Evolutionary conservation across 192 early-diverging fungal genomes (phyloP).

Genomic region (Backusella psychrophila): DNA sequence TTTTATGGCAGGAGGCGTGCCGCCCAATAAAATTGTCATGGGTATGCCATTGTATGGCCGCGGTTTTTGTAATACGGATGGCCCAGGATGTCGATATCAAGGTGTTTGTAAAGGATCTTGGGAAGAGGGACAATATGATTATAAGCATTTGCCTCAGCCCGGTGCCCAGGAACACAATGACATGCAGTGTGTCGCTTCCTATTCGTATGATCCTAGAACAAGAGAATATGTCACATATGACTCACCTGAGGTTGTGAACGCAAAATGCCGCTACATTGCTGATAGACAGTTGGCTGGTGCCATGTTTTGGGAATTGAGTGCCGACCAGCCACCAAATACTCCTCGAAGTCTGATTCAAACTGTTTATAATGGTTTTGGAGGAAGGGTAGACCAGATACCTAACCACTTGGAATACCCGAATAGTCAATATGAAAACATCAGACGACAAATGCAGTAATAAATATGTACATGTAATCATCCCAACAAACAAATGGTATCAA

Average conservation of each 20-base stretch:
- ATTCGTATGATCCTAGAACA: constrained; percentile 69
- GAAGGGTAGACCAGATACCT: constrained; percentile 27
- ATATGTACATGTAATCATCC: neutral
- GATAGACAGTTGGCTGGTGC: constrained; percentile 59
- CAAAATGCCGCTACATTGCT: constrained; percentile 67
- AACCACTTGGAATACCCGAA: constrained; percentile 46
- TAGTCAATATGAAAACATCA: constrained; percentile 52
- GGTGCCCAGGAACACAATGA: constrained; percentile 77
- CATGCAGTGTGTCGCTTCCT: constrained; percentile 69
- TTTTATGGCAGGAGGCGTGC: constrained; percentile 73
- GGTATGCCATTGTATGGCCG: constrained; percentile 93
- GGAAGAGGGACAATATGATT: constrained; percentile 92
- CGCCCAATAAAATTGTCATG: constrained; percentile 80
- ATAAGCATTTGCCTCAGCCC: constrained; percentile 70
- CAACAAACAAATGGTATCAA: neutral
- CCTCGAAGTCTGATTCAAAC: constrained; percentile 41
- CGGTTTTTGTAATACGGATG: constrained; percentile 85
- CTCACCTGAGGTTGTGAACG: constrained; percentile 56
- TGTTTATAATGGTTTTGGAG: constrained; percentile 28
- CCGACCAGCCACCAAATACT: constrained; percentile 42
- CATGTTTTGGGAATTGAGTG: constrained; percentile 81
- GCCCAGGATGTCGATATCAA: constrained; percentile 56
- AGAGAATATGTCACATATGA: constrained; percentile 85
- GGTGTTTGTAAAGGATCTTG: constrained; percentile 79
- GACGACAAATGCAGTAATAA: neutral